Conservation (phyloP, 352 stramenopile species). For the Aphanomyces invadans region DNA sequence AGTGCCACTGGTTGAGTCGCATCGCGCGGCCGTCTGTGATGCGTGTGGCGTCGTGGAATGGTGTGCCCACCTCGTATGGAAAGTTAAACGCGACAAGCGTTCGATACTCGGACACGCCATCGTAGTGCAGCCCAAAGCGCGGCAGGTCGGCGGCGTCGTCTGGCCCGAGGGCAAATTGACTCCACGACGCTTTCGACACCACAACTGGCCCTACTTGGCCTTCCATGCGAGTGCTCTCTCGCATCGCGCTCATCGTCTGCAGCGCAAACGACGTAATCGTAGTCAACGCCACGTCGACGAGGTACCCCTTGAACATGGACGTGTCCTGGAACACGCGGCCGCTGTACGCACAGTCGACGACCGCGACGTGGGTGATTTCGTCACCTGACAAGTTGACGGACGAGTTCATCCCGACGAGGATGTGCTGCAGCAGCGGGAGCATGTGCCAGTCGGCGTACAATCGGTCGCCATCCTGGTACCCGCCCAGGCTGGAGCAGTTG, state of each 20-base stretch:
- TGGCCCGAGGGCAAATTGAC: neutral
- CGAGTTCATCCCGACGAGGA: neutral
- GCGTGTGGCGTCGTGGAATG: neutral
- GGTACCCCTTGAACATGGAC: slow-evolving; percentile 16
- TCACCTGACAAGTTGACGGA: slow-evolving; percentile 1
- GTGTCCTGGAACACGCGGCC: slow-evolving; percentile 14
- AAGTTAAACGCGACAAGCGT: neutral
- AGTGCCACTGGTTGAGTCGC: neutral
- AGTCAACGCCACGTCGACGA: neutral
- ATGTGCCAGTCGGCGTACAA: slow-evolving; percentile 17
- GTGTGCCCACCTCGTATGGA: neutral
- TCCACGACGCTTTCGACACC: neutral
- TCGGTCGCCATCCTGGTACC: slow-evolving; percentile 3
- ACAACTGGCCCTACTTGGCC: slow-evolving; percentile 3
- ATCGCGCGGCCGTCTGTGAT: neutral
- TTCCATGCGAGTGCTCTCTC: neutral
- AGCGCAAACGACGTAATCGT: slow-evolving; percentile 7
- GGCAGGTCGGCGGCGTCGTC: too few relatives aligned
- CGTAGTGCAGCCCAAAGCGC: neutral
- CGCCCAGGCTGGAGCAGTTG: slow-evolving; percentile 6
- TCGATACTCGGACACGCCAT: neutral
- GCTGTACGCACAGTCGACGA: slow-evolving; percentile 15
- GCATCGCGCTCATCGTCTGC: slow-evolving; percentile 13
- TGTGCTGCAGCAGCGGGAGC: slow-evolving; percentile 10
- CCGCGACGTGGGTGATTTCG: neutral